A percentile compares a stretch with the other conserved stretches of the same genome.
Evolutionary conservation across 805 yeast genomes (phyloP).

Genomic region (Candida yuanshanica): DNA sequence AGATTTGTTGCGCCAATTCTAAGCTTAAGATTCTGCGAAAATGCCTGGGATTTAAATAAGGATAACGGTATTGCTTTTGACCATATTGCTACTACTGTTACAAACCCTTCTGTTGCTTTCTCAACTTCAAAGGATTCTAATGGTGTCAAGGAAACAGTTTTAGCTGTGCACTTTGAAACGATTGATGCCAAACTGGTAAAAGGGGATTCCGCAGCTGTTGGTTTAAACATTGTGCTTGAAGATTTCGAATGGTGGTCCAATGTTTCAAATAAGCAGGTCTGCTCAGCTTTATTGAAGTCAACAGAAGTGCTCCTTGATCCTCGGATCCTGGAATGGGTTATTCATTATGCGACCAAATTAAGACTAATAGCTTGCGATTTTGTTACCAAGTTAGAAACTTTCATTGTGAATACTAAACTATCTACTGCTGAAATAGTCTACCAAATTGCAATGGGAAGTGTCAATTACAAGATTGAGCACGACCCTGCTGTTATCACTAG

Average conservation of each 20-base stretch:
- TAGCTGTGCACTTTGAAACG: constrained; percentile 15
- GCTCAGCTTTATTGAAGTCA: constrained; percentile 26
- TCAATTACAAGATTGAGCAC: constrained; percentile 50
- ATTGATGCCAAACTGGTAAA: constrained; percentile 4
- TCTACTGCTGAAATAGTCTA: constrained; percentile 34
- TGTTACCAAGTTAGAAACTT: constrained; percentile 2
- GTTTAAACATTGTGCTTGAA: constrained; percentile 6
- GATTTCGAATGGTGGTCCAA: constrained; percentile 30
- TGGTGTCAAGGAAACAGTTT: constrained; percentile 10
- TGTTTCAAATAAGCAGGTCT: not conserved
- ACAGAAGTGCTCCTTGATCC: constrained; percentile 27
- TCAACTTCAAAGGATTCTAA: constrained; percentile 11
- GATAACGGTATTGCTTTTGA: too few species aligned
- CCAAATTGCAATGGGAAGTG: constrained; percentile 42
- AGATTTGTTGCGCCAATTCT: constrained; percentile 45
- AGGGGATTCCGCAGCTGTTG: constrained; percentile 1
- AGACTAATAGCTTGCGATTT: constrained; percentile 2
- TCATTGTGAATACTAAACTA: constrained; percentile 8
- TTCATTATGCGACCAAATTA: not conserved
- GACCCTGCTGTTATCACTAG: constrained; percentile 90
- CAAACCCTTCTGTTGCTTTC: constrained; percentile 20
- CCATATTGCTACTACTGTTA: constrained; percentile 8
- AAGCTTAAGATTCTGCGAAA: constrained; percentile 33
- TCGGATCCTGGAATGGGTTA: constrained; percentile 32
- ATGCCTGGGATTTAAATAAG: constrained; percentile 20